Percentiles rank a stretch among this genome's conserved stretches.
These are phyloP conservation scores for Ogataea naganishii DNA, from an alignment of 805 yeast genomes.

Conservation along the genomic window DNA sequence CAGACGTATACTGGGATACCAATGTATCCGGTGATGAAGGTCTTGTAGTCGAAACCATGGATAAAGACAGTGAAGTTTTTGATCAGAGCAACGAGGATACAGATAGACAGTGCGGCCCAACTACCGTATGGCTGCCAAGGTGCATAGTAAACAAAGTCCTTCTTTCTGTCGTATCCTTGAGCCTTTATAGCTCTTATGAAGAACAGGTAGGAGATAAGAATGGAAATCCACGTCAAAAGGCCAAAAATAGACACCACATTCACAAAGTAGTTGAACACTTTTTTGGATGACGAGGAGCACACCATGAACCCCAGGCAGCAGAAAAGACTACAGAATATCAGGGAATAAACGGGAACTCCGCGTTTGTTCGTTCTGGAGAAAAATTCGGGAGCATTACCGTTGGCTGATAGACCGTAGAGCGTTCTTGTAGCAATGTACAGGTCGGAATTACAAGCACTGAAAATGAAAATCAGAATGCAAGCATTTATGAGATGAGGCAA, in stretches of 20 bases:
- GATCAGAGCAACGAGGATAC: slow-evolving; percentile 47
- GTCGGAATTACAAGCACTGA: slow-evolving; percentile 78
- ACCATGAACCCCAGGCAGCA: slow-evolving; percentile 66
- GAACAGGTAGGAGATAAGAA: slow-evolving; percentile 56
- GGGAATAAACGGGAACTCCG: slow-evolving; percentile 64
- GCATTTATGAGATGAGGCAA: slow-evolving; percentile 73
- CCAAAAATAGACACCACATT: slow-evolving; percentile 74
- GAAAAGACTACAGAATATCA: slow-evolving; percentile 42
- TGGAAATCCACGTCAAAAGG: slow-evolving; percentile 66
- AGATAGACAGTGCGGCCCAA: slow-evolving; percentile 45
- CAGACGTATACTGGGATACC: slow-evolving; percentile 59
- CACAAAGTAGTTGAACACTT: slow-evolving; percentile 60
- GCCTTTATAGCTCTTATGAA: slow-evolving; percentile 59
- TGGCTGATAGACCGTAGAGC: slow-evolving; percentile 60
- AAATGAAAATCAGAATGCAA: slow-evolving; percentile 65
- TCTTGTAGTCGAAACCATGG: slow-evolving; percentile 45
- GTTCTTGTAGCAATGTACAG: slow-evolving; percentile 73
- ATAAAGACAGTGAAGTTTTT: slow-evolving; percentile 71
- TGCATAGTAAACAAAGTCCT: slow-evolving; percentile 48
- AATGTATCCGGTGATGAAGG: slow-evolving; percentile 71
- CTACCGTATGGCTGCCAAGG: slow-evolving; percentile 67
- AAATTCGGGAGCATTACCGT: slow-evolving; percentile 65
- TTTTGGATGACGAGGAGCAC: slow-evolving; percentile 44
- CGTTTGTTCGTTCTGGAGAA: slow-evolving; percentile 54
- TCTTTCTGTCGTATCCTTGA: slow-evolving; percentile 54